phyloP scores from a whole-genome alignment of 208 protist genomes.

The Acanthamoeba quina region DNA sequence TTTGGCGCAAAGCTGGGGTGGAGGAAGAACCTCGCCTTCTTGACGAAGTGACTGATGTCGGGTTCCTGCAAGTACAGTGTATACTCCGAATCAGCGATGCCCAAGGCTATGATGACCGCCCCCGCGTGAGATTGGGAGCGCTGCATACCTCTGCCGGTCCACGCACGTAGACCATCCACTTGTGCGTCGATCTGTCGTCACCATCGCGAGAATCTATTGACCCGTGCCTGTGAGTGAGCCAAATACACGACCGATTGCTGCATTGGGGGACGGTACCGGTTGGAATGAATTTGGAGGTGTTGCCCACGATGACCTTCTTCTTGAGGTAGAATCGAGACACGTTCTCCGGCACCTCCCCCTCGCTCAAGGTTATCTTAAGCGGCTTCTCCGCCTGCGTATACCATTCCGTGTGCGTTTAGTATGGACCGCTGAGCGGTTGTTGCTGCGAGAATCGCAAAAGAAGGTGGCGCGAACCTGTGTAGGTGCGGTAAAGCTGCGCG shows the following conservation, averaged over 20 bases:
- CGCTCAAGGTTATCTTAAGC: not conserved
- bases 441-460: not conserved
- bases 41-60: conserved; percentile 55
- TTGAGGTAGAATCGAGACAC: conserved; percentile 66
- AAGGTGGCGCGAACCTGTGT: not conserved
- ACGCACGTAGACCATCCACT: conserved; percentile 72
- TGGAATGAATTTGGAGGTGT: conserved; percentile 73
- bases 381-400: not conserved
- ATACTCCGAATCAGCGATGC: not conserved
- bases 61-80: not conserved
- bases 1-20: conserved; percentile 79
- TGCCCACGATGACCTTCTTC: conserved; percentile 70
- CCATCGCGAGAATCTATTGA: conserved; percentile 23
- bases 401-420: not conserved
- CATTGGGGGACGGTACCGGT: not conserved
- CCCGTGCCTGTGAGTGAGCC: too few relatives aligned
- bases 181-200: conserved; percentile 55
- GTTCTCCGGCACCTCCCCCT: conserved; percentile 19
- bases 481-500: not conserved
- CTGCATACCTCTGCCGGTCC: conserved; percentile 15
- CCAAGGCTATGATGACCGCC: too few relatives aligned
- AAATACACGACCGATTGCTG: not conserved
- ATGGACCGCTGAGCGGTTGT: not conserved
- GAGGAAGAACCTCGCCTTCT: conserved; percentile 79
- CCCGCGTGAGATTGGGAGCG: not conserved